Evolutionary conservation across 2,329 filamentous ascomycete genomes (phyloP).

Genomic region (Trichoderma arundinaceum): DNA sequence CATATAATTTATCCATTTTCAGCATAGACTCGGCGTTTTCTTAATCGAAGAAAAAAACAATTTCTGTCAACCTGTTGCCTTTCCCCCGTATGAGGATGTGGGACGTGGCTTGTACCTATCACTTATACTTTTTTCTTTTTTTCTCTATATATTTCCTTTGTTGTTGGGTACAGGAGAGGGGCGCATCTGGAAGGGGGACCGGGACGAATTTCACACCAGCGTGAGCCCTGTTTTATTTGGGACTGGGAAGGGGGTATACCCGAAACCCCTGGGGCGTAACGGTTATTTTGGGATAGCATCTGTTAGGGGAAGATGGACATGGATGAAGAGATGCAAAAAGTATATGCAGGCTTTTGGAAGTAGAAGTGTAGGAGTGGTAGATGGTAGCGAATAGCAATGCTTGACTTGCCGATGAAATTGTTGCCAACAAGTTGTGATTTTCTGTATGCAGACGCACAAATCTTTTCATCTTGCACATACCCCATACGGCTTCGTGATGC

Average conservation of each 20-base stretch:
- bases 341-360: slow-evolving; percentile 17
- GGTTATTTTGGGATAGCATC: slow-evolving; percentile 34
- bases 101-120: slow-evolving; percentile 39
- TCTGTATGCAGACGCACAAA: no score
- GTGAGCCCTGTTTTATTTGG: slow-evolving; percentile 36
- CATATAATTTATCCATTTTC: slow-evolving; percentile 36
- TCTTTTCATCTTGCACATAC: no score
- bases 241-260: slow-evolving; percentile 33
- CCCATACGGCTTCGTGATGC: no score
- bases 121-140: slow-evolving; percentile 37
- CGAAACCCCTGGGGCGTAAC: slow-evolving; percentile 33
- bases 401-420: slow-evolving; percentile 16
- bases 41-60: slow-evolving; percentile 22
- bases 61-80: slow-evolving; percentile 34
- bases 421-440: background rate
- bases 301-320: slow-evolving; percentile 17
- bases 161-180: slow-evolving; percentile 40
- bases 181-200: slow-evolving; percentile 35
- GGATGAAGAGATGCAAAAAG: slow-evolving; percentile 27
- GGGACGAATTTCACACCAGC: slow-evolving; percentile 35
- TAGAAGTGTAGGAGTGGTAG: slow-evolving; percentile 15
- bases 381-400: slow-evolving; percentile 33
- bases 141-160: slow-evolving; percentile 35
- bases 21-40: slow-evolving; percentile 46
- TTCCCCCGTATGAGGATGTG: slow-evolving; percentile 27